A percentile compares a stretch with the other conserved stretches of the same genome.
phyloP scores from a whole-genome alignment of 148 eudicot species.

The Diospyros lotus region DNA sequence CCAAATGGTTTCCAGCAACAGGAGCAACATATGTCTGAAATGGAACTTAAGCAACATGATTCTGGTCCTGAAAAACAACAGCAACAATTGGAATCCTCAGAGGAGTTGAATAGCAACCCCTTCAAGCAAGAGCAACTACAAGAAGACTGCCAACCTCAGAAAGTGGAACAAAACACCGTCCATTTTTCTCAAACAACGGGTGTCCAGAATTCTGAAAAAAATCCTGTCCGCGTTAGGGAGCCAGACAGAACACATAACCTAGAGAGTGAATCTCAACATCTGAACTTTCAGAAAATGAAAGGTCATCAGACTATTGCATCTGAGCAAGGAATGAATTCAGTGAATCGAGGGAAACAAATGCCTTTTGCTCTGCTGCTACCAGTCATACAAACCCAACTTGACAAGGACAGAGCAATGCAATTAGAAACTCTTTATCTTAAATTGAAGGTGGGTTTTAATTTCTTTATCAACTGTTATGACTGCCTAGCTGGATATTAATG shows the following conservation, averaged over 20 bases:
- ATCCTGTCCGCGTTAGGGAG: slow-evolving; percentile 32
- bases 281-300: slow-evolving; percentile 34
- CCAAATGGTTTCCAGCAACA: slow-evolving; percentile 25
- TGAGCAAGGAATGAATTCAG: slow-evolving; percentile 38
- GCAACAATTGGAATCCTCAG: slow-evolving; percentile 31
- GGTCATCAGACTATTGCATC: slow-evolving; percentile 39
- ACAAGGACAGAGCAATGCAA: slow-evolving; percentile 82
- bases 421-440: slow-evolving; percentile 57
- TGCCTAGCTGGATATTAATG: neutral
- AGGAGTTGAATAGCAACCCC: slow-evolving; percentile 29
- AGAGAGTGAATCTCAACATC: slow-evolving; percentile 36
- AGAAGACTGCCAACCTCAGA: slow-evolving; percentile 31
- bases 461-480: neutral
- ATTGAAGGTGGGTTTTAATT: slow-evolving; percentile 45
- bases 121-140: slow-evolving; percentile 34
- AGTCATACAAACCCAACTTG: slow-evolving; percentile 76
- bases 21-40: slow-evolving; percentile 42
- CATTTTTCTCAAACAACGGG: slow-evolving; percentile 37
- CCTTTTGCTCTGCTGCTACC: slow-evolving; percentile 91
- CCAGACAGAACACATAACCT: slow-evolving; percentile 30
- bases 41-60: slow-evolving; percentile 38
- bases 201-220: slow-evolving; percentile 39
- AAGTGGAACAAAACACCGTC: slow-evolving; percentile 36
- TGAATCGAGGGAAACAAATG: slow-evolving; percentile 62
- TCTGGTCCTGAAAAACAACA: slow-evolving; percentile 36